Base-by-base conservation (phyloP, 768 basidiomycete species). In the Collybia sp. region DNA sequence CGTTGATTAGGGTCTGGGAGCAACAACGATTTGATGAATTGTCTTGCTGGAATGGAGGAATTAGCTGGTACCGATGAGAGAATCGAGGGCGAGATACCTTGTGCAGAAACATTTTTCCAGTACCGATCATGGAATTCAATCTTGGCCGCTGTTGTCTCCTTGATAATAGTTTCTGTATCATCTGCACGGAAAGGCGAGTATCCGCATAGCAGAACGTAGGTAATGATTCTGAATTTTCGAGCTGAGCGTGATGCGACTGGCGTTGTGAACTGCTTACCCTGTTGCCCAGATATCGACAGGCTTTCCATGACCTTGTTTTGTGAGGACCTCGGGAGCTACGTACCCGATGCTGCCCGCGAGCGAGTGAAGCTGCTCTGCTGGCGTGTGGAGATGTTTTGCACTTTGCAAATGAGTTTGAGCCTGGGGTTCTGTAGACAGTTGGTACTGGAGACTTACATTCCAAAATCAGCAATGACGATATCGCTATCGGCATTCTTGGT, bases 401-500 rank as follows among this genome's bases (percentile, higher is more conserved):
- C 90, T 92, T 58, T 1, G 25, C 11, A 11, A n/a, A 16, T 37
- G 30, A n/a, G n/a, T 10, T 12, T 19, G 12, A 10, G 15, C 48
- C 35, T 35, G 34, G 17, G 33, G 30, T 38, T 12, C 31, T 47
- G 16, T 17, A 39, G 13, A 19, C 9, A 10, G 20, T 19, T n/a
- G 12, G 40, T 20, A n/a, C 31, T 33, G 40, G 36, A 13, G 20
- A 66, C 84, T 13, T 54, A 92, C 90, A 99, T 97, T 53, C 96
- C 96, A 58, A 99, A 99, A 65, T 98, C 96, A 5, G 83, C 94
- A 36, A 98, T 93, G 46, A 99, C 94, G 42, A 98, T 77, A 52
- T 87, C 87, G n/a, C 88, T 90, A 13, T 85, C 73, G 9, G 73
- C 60, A 2, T 80, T 85, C 53, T 73, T 82, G 4, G 88, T 90